Conservation (phyloP, 305 asterid genomes). For the Withania somnifera region DNA sequence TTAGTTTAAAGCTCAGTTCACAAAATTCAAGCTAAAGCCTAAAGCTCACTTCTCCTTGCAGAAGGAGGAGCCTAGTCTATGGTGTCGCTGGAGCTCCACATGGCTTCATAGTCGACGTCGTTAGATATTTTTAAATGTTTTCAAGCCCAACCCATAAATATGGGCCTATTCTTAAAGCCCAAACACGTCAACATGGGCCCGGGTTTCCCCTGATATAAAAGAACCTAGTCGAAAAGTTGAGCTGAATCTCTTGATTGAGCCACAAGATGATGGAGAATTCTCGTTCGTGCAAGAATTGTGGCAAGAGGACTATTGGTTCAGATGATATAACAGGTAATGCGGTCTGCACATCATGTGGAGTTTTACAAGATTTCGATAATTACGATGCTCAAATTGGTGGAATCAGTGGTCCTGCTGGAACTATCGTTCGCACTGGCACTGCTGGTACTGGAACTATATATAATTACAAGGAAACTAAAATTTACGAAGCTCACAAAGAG, state of each 20-base stretch:
- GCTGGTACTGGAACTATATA: conserved; percentile 38
- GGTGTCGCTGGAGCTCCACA: not conserved
- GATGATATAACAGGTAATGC: conserved; percentile 34
- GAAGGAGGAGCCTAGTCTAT: not conserved
- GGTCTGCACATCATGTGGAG: conserved; percentile 46
- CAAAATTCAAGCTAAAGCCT: too few relatives aligned
- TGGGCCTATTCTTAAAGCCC: not conserved
- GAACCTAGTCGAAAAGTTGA: too few relatives aligned
- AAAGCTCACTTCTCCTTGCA: not conserved
- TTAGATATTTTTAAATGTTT: not conserved
- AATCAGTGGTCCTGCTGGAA: conserved; percentile 36
- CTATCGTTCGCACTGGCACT: conserved; percentile 40
- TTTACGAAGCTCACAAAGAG: conserved; percentile 35
- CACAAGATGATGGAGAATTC: conserved; percentile 39
- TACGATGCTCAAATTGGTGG: conserved; percentile 43
- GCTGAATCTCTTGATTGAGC: too few relatives aligned
- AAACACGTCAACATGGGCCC: not conserved
- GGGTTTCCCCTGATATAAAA: too few relatives aligned
- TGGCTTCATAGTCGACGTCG: not conserved
- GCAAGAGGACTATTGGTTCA: conserved; percentile 14
- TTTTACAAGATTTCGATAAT: conserved; percentile 43
- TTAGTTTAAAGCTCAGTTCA: too few relatives aligned
- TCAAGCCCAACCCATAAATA: not conserved
- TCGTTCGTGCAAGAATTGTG: conserved; percentile 42
- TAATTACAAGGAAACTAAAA: conserved; percentile 42